Base-by-base conservation (phyloP, 495 filamentous ascomycete species). In the Penicillium angulare region DNA sequence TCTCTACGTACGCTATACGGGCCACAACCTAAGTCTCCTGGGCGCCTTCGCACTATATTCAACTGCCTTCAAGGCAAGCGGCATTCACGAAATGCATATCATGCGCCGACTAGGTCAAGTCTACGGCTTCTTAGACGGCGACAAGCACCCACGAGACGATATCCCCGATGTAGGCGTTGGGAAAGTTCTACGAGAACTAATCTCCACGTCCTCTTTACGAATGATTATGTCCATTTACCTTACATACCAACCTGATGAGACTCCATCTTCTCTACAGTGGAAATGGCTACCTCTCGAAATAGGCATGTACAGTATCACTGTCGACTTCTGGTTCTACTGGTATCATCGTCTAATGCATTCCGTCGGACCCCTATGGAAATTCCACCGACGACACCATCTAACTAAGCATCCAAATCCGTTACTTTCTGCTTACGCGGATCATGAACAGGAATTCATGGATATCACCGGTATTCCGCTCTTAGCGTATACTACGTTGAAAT, bases 201-300 rank as follows among this genome's bases (percentile, higher is more conserved):
- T 62, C 16, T 62, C 59, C 12, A 60, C 56, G 3, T 55, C 61
- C 0, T 44, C 52, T 1, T 53, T 61, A 9, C 61, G 61, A 17
- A 56, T 65, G 39, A 40, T 59, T 17, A 61, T 65, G 55, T 26
- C 61, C 6, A 52, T 62, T 7, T 63, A 43, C 17, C 43, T 66
- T 2, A 56, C 63, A 31, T 66, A 66, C 18, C 47, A 32, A 9
- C 39, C 70, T 61, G 81, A 88, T 41, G 38, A 59, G 33, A 44
- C 54, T 12, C 52, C 59, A 1, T 7, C 31, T 16, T 36, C 59
- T 0, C 32, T 63, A 6, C 24, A 53, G 21, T 66, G 58, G 57
- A 45, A 47, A 24, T 64, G 63, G 60, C 51, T 66, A 2, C 50
- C 57, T 1, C 34, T 66, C 6, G 63, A 66, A 27, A 61, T 63